Conservation (phyloP, 2,329 filamentous ascomycete genomes). For the Phoma herbarum region DNA sequence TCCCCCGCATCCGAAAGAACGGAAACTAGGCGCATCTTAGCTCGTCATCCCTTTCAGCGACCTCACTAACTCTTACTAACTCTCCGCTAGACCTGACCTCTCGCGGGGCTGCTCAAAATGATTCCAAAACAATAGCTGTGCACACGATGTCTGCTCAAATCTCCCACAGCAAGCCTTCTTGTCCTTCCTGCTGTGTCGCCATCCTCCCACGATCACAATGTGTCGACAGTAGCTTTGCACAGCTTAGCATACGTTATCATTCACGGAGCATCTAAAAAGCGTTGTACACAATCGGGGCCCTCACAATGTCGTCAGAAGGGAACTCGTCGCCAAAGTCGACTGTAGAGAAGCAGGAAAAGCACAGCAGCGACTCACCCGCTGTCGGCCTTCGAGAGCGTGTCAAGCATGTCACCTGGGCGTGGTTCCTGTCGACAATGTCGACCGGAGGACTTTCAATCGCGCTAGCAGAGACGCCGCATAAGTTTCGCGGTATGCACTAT, state of each 20-base stretch:
- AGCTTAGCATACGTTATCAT: not conserved
- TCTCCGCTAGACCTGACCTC: not conserved
- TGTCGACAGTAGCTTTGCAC: not conserved
- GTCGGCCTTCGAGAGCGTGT: conserved; percentile 34
- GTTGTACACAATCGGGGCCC: not conserved
- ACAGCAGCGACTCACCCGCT: not conserved
- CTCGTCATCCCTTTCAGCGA: conserved; percentile 7
- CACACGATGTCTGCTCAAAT: not conserved
- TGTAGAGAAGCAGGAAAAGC: conserved; percentile 8
- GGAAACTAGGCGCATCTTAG: conserved; percentile 7
- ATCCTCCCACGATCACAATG: not conserved
- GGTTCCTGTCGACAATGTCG: conserved; percentile 57
- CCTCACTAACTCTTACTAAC: conserved; percentile 4
- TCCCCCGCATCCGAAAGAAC: conserved; percentile 14
- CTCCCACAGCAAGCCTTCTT: not conserved
- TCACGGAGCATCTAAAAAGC: not conserved
- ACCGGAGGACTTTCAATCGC: conserved; percentile 57
- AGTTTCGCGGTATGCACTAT: conserved; percentile 41
- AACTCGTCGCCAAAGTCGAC: not conserved
- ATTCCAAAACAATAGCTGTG: not conserved
- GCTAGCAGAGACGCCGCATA: conserved; percentile 53
- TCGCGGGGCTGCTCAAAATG: not conserved
- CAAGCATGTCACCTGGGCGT: conserved; percentile 56
- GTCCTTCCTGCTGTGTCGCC: not conserved
- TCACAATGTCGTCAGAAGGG: conserved; percentile 3